Percentiles rank a stretch among this genome's conserved stretches.
Evolutionary conservation across 2,329 filamentous ascomycete species (phyloP).

Genomic region (Bipolaris zeicola): DNA sequence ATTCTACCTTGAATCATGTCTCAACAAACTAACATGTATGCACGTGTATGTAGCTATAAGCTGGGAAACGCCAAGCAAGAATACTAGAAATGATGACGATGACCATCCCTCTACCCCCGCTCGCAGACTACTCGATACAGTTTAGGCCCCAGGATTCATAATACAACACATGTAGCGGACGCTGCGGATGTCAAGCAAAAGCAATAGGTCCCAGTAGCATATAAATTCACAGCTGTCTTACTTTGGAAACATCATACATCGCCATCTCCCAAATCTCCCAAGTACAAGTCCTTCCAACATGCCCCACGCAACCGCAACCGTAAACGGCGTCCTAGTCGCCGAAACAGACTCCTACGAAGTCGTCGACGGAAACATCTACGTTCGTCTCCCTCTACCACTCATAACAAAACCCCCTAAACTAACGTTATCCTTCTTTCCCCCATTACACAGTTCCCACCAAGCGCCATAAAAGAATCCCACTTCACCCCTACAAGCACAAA

Average conservation of each 20-base stretch:
- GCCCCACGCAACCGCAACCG: conserved; percentile 53
- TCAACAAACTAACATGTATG: neutral
- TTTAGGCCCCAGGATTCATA: conserved; percentile 1
- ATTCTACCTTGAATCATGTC: too few relatives aligned
- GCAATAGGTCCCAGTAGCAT: neutral
- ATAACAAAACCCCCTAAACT: too few relatives aligned
- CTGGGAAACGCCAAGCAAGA: neutral
- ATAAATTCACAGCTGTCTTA: too few relatives aligned
- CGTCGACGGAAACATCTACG: conserved; percentile 65
- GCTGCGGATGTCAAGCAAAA: neutral
- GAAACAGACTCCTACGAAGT: conserved; percentile 58
- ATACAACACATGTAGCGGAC: neutral
- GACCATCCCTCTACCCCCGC: conserved; percentile 10
- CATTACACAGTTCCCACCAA: conserved; percentile 37
- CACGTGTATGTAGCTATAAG: neutral
- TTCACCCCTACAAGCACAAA: conserved; percentile 55
- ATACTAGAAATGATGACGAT: conserved; percentile 11
- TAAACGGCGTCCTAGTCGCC: conserved; percentile 59
- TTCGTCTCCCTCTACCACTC: conserved; percentile 15
- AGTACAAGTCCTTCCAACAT: conserved; percentile 16
- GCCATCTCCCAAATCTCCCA: neutral
- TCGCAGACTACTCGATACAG: conserved; percentile 21
- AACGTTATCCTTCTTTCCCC: too few relatives aligned
- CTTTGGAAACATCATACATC: too few relatives aligned
- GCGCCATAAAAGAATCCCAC: conserved; percentile 52